Percentiles rank a stretch among this genome's conserved stretches.
Evolutionary conservation across 305 asterid species (phyloP).

Genomic region (Fraxinus paxiana): DNA sequence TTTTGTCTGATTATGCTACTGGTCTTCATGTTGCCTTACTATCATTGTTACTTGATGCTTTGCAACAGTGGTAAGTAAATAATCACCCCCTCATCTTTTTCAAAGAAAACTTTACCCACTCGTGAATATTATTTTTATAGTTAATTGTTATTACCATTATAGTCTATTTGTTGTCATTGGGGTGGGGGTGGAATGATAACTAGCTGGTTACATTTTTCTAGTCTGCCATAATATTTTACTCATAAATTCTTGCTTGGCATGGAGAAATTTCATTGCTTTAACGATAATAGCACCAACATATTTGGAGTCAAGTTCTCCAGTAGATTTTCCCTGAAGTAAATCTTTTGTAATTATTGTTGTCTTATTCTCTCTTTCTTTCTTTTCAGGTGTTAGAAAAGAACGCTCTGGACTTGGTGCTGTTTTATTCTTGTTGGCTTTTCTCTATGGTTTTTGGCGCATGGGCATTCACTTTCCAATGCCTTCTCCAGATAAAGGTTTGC

Average conservation of each 20-base stretch:
- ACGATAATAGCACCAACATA: not conserved
- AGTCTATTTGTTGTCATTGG: not conserved
- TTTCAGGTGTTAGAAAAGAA: conserved; percentile 75
- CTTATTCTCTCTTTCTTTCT: conserved; percentile 18
- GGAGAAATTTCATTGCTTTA: not conserved
- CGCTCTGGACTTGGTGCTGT: conserved; percentile 81
- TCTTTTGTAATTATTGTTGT: not conserved
- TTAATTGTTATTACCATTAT: not conserved
- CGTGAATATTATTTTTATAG: not conserved
- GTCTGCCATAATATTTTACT: not conserved
- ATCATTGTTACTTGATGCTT: conserved; percentile 92
- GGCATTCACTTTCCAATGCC: conserved; percentile 99
- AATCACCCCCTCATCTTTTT: conserved; percentile 8
- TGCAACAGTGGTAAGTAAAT: conserved; percentile 57
- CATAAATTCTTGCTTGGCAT: not conserved
- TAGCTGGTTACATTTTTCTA: conserved; percentile 2
- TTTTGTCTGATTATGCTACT: conserved; percentile 81
- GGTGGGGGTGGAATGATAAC: conserved; percentile 9
- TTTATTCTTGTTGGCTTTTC: conserved; percentile 70
- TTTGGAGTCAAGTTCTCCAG: not conserved
- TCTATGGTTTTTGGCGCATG: conserved; percentile 90
- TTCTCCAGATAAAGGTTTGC: conserved; percentile 87
- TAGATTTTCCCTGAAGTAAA: not conserved
- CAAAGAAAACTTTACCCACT: conserved; percentile 7
- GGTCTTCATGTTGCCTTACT: conserved; percentile 93